These are phyloP conservation scores for Saturnispora sekii DNA, from an alignment of 805 yeast genomes.

Conservation along the genomic window DNA sequence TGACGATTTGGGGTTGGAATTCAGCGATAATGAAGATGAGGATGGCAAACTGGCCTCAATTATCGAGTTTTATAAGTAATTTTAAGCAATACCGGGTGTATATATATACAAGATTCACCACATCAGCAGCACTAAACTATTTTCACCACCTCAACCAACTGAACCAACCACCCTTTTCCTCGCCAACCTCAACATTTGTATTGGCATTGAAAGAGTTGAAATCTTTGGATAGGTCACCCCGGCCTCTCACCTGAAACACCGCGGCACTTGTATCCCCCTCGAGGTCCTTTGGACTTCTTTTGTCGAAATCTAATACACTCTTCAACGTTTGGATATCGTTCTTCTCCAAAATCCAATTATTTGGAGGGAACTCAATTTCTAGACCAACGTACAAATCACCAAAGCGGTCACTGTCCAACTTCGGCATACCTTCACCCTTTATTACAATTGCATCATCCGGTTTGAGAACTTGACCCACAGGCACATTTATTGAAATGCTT, in stretches of 20 bases:
- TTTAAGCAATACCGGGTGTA: constrained; percentile 4
- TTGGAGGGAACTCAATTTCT: constrained; percentile 74
- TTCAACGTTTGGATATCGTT: constrained; percentile 48
- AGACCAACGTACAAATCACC: constrained; percentile 69
- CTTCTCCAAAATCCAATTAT: constrained; percentile 74
- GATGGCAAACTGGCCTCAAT: constrained; percentile 6
- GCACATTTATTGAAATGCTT: constrained; percentile 50
- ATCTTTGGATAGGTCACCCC: constrained; percentile 19
- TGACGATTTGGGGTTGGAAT: constrained; percentile 18
- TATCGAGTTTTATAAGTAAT: constrained; percentile 16
- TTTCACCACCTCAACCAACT: constrained; percentile 14
- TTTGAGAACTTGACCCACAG: constrained; percentile 69
- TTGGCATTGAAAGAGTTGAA: constrained; percentile 22
- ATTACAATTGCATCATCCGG: constrained; percentile 65
- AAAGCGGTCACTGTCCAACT: constrained; percentile 23
- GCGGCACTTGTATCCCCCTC: constrained; percentile 18
- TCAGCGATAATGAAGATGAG: constrained; percentile 15
- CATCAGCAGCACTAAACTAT: background rate
- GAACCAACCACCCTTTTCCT: constrained; percentile 24
- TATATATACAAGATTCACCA: background rate
- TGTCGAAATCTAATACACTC: constrained; percentile 33
- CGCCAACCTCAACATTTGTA: constrained; percentile 19
- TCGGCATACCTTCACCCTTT: constrained; percentile 78
- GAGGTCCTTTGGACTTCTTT: constrained; percentile 15
- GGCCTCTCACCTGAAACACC: constrained; percentile 16